Evolutionary conservation across 2,329 filamentous ascomycete genomes (phyloP).

Genomic region (Cercospora sp.): DNA sequence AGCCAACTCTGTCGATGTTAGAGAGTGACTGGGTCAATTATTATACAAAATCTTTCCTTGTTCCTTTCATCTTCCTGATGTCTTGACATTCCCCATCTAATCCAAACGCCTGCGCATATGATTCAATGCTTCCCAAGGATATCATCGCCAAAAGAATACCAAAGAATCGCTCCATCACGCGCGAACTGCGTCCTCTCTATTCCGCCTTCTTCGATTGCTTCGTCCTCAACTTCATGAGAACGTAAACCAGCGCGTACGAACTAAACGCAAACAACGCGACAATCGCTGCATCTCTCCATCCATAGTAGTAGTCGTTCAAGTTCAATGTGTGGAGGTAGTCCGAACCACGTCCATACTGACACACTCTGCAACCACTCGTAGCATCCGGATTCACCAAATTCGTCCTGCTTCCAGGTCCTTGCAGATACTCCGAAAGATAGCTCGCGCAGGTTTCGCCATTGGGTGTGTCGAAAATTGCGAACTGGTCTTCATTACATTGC

Average conservation of each 20-base stretch:
- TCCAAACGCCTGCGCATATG: not conserved
- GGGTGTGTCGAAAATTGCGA: conserved; percentile 52
- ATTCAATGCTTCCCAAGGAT: not conserved
- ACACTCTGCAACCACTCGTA: conserved; percentile 59
- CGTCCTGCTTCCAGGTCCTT: conserved; percentile 49
- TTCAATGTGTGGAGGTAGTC: conserved; percentile 64
- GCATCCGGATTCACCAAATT: conserved; percentile 62
- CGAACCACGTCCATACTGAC: conserved; percentile 58
- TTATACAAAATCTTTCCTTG: not conserved
- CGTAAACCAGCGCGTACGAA: conserved; percentile 52
- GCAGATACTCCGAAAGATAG: conserved; percentile 58
- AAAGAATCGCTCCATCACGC: not conserved
- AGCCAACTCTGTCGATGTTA: not conserved
- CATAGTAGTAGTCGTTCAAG: conserved; percentile 61
- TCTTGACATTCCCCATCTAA: not conserved
- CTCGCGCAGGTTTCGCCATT: conserved; percentile 57
- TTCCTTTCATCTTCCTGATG: too few relatives aligned
- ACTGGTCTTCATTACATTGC: conserved; percentile 40
- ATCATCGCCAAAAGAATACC: not conserved
- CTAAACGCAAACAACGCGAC: conserved; percentile 54
- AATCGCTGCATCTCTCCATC: conserved; percentile 67
- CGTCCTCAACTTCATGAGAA: conserved; percentile 50
- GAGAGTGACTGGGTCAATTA: not conserved
- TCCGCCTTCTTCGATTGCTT: conserved; percentile 46
- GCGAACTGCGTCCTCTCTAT: conserved; percentile 15